phyloP scores from a whole-genome alignment of 257 asterid genomes.

The Datura wrightii region DNA sequence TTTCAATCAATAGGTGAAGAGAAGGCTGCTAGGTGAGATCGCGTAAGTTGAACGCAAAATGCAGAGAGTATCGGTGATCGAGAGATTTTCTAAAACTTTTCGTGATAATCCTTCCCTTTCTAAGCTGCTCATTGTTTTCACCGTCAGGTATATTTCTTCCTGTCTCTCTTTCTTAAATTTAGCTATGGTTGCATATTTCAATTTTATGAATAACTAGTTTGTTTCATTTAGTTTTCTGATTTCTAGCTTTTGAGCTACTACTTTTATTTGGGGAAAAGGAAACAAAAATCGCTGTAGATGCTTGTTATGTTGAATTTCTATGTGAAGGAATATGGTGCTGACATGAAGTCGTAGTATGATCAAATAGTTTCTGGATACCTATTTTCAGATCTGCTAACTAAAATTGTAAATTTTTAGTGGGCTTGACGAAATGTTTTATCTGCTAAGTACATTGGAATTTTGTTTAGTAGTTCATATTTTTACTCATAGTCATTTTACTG shows the following conservation, averaged over 20 bases:
- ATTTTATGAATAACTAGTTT: neutral
- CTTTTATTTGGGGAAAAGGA: neutral
- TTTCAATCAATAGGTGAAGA: conserved; percentile 39
- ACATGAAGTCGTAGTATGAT: neutral
- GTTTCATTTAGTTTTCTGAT: neutral
- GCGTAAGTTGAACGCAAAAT: conserved; percentile 30
- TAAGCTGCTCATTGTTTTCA: conserved; percentile 62
- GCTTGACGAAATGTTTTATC: neutral
- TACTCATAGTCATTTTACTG: neutral
- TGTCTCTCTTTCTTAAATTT: neutral
- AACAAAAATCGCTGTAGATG: neutral
- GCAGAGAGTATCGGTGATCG: conserved; percentile 59
- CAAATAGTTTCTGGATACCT: neutral
- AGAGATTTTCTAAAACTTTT: conserved; percentile 60
- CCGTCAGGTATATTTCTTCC: conserved; percentile 56
- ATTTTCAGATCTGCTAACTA: neutral
- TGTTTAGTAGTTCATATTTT: neutral
- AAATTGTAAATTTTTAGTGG: neutral
- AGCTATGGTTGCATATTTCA: neutral
- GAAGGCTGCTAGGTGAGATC: conserved; percentile 27
- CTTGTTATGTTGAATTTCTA: neutral
- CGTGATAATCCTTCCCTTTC: conserved; percentile 65
- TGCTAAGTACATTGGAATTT: neutral
- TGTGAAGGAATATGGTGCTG: neutral
- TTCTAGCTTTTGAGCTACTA: neutral